Evolutionary conservation across 495 filamentous ascomycete species (phyloP), one percentile per base, ranked within the genome.

Genomic region (Staphylotrichum tortipilum): DNA sequence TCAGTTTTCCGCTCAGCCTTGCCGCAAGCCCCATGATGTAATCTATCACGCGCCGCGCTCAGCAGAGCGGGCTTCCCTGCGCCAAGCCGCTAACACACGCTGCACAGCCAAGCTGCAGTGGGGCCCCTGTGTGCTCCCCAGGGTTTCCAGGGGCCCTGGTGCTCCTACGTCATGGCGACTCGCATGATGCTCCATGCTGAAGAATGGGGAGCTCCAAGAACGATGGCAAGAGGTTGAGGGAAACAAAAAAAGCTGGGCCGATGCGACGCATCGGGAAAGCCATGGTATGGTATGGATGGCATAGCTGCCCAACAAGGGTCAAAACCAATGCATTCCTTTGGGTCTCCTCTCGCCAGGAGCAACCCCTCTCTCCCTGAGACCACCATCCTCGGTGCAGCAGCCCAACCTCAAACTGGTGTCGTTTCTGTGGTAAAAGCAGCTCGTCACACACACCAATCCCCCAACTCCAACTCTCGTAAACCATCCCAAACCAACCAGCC

Each of bases 81-180:
- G 43, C 43, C 43, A 45, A 45, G 43, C 43, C 43, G 14, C 40
- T 19, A 31, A 26, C 26, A 15, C n/a, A n/a, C n/a, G 28, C 28
- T 26, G 6, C 7, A 9, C 7, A 24, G 31, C 3, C 35, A 19
- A 21, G 15, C 17, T 3, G 18, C 1, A 21, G 35, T 37, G 17
- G 15, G n/a, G 17, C 7, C 12, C 3, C 18, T 8, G 17, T 4
- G 14, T 42, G 39, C 4, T 7, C 7, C 23, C 1, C 39, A 12
- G n/a, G 18, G 14, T 23, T 18, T 23, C 24, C 14, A 22, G 26
- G 14, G 23, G 18, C 14, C 18, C 8, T 4, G 22, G 7, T 30
- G 40, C 42, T 22, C 42, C 18, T 45, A 45, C 43, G 43, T 45
- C 43, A 45, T 45, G n/a, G n/a, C n/a, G n/a, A 45, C 43, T 24